Base-by-base conservation (phyloP, 345 rosid genomes). In the Populus euphratica region DNA sequence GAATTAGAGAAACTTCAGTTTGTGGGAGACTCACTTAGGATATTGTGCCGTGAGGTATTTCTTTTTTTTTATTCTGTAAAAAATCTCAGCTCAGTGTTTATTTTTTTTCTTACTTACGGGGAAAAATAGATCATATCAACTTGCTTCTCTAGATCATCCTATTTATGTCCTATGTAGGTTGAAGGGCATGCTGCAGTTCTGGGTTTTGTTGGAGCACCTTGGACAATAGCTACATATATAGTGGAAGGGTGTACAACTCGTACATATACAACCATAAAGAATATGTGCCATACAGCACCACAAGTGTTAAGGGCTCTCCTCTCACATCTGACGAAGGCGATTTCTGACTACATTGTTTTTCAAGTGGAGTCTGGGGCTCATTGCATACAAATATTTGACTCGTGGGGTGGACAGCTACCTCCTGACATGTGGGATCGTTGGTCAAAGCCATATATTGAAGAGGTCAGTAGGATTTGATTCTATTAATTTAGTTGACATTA, bases 331-430 rank as follows among this genome's bases (percentile, higher is more conserved):
- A 89, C 97, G 31, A 78, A 86, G 76, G 98, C 98, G 54, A 90
- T 93, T 78, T 73, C 94, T 11, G 93, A 92, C 43, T 95, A 90
- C 56, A 84, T 91, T 76, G 83, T 95, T 84, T 95, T 80, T 82
- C 98, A 94, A 91, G 94, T 91, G 52, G 94, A 90, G 72, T 91
- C 91, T 31, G 97, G 97, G 79, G 98, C 97, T 74, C 93, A 94
- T 54, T 94, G 97, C 81, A 90, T 94, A 72, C 97, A 94, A 83
- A 94, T 94, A 82, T 94, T 94, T 72, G 97, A 94, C 85, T 94
- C 97, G 3, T 94, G 98, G 97, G 98, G 97, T 80, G 97, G 98
- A n/a, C 98, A 92, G 74, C 86, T 94, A 49, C 91, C 97, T 25
- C 98, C 97, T 4, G 82, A 88, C 39, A 87, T 94, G 93, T 93